Base-by-base conservation (phyloP, 768 basidiomycete species). In the Pleurotus djamor region DNA sequence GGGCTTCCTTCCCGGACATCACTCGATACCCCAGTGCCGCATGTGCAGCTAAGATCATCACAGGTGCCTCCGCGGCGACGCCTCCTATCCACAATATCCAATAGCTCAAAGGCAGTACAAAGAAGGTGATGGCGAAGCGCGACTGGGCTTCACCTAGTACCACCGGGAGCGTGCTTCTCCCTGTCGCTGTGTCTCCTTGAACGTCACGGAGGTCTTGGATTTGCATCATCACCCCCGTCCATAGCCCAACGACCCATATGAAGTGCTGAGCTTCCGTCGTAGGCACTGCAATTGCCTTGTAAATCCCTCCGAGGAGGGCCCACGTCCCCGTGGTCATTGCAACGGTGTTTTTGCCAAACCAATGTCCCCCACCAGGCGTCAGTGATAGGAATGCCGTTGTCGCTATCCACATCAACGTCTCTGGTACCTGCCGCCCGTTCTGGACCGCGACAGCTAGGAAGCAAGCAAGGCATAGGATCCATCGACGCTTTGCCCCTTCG, bases 191-290 rank as follows among this genome's bases (percentile, higher is more conserved):
- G 50, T 66, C 65, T 6, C 64, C 64, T 17, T 45, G 47, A 5
- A 65, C 36, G 38, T 65, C 64, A 34, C 64, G 33, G 9, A 65
- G 34, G 57, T 65, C 64, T 58, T 63, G 62, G 12, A 65, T 59
- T 6, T 63, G 60, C 1, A 45, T 59, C n/a, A 57, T 16, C 14
- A 51, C 12, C 10, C 62, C 63, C 6, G 52, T 28, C 63, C 63
- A 64, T 44, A 48, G 8, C 9, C 61, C 49, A 12, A 64, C 51
- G n/a, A 57, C 52, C 28, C 61, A 3, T 12, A 57, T 38, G 33
- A 61, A 47, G n/a, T 47, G 37, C 5, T 56, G 35, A 8, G 50
- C 47, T 16, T 44, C 21, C 16, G 58, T 38, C 12, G 57, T 58
- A 4, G 47, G 28, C 16, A 52, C 49, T 9, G 58, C 44, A n/a